phyloP scores from a whole-genome alignment of 768 basidiomycete species.

The Calvatia gigantea region DNA sequence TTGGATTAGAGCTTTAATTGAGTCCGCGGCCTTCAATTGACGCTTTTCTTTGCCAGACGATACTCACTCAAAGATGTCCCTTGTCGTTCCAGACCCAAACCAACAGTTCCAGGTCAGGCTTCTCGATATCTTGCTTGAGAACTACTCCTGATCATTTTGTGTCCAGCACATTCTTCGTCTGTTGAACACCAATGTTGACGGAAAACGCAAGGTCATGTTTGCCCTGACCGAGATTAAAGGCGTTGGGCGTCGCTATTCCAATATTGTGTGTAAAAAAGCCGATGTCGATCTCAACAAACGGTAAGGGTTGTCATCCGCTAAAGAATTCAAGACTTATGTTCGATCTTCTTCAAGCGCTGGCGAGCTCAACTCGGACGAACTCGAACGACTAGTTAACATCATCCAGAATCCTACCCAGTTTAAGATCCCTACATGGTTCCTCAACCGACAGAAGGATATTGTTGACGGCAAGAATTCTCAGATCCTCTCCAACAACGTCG shows the following conservation, averaged over 20 bases:
- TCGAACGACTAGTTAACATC: slow-evolving; percentile 98
- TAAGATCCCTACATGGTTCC: slow-evolving; percentile 99
- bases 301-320: slow-evolving; percentile 40
- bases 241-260: slow-evolving; percentile 98
- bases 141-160: slow-evolving; percentile 2
- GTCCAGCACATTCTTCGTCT: slow-evolving; percentile 96
- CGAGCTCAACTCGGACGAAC: slow-evolving; percentile 98
- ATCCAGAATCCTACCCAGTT: slow-evolving; percentile 99
- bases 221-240: slow-evolving; percentile 99
- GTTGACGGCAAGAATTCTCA: slow-evolving; percentile 96
- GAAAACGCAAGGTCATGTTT: slow-evolving; percentile 99
- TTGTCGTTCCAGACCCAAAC: slow-evolving; percentile 93
- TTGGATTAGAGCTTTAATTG: not conserved
- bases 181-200: slow-evolving; percentile 99
- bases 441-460: slow-evolving; percentile 99
- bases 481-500: slow-evolving; percentile 93
- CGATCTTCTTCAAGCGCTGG: slow-evolving; percentile 68
- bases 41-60: slow-evolving; percentile 18
- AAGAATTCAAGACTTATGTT: not conserved
- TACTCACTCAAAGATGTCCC: slow-evolving; percentile 66
- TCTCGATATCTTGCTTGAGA: not conserved
- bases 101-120: slow-evolving; percentile 86
- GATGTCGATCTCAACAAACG: slow-evolving; percentile 99
- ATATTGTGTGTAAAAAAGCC: slow-evolving; percentile 99
- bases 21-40: slow-evolving; percentile 12